Evolutionary conservation across 2,329 filamentous ascomycete species (phyloP).

Genomic region (Alternaria angustiovoidea): DNA sequence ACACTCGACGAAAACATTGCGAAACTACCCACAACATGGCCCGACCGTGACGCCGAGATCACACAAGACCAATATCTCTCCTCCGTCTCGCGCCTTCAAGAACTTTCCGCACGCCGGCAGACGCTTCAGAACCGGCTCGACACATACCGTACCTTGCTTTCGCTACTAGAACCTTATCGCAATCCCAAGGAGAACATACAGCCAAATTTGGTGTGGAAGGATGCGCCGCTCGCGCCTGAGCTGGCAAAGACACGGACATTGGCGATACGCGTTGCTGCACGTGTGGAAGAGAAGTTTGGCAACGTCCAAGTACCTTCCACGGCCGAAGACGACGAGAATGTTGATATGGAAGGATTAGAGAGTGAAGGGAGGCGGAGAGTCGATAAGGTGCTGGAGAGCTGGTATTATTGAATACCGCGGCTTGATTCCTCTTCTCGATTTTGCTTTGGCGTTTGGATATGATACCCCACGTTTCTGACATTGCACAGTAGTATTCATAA

Average conservation of each 20-base stretch:
- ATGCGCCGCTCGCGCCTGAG: constrained; percentile 71
- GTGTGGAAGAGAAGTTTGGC: constrained; percentile 42
- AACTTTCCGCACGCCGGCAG: constrained; percentile 60
- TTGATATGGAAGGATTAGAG: constrained; percentile 30
- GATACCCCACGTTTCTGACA: constrained; percentile 15
- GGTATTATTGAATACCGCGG: constrained; percentile 13
- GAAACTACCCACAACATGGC: constrained; percentile 37
- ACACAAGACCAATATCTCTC: constrained; percentile 46
- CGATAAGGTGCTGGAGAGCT: constrained; percentile 34
- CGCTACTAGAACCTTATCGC: constrained; percentile 62
- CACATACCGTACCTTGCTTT: constrained; percentile 59
- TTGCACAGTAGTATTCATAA: background rate
- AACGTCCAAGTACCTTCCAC: constrained; percentile 41
- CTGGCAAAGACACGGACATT: constrained; percentile 72
- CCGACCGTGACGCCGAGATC: constrained; percentile 20
- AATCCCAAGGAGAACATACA: constrained; percentile 62
- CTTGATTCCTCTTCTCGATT: background rate
- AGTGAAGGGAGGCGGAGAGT: constrained; percentile 34
- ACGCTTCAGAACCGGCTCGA: constrained; percentile 57
- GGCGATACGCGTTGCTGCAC: constrained; percentile 49
- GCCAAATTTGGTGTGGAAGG: constrained; percentile 71
- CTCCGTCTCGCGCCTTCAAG: constrained; percentile 57
- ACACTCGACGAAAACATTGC: constrained; percentile 46
- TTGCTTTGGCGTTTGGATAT: constrained; percentile 16
- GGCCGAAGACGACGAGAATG: constrained; percentile 32